Conservation (phyloP, 805 yeast genomes). For the Candida ficus region DNA sequence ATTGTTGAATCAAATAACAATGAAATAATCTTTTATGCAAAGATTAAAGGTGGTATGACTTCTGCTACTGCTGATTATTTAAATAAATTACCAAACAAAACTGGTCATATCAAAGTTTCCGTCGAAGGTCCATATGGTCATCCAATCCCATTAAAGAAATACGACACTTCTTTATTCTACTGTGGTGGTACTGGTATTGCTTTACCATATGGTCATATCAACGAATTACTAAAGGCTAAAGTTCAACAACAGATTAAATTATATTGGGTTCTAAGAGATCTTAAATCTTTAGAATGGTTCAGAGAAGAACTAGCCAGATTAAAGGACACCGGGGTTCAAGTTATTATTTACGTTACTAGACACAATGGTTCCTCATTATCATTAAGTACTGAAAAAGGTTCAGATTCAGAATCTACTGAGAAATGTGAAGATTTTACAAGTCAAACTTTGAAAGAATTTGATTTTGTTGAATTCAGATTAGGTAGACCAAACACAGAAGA, state of each 20-base stretch:
- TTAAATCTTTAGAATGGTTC: constrained; percentile 48
- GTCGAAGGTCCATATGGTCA: constrained; percentile 65
- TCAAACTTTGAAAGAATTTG: constrained; percentile 9
- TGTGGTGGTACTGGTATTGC: constrained; percentile 54
- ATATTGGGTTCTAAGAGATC: constrained; percentile 61
- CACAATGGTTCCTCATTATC: constrained; percentile 11
- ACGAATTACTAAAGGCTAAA: constrained; percentile 19
- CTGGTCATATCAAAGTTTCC: constrained; percentile 29
- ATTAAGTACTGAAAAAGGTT: constrained; percentile 1
- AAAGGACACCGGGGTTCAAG: constrained; percentile 9
- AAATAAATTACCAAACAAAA: constrained; percentile 23
- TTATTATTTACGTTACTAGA: constrained; percentile 19
- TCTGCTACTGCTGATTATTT: constrained; percentile 24
- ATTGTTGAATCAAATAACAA: constrained; percentile 37
- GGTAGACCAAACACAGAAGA: constrained; percentile 42
- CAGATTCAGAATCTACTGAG: constrained; percentile 7
- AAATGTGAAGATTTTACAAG: neutral
- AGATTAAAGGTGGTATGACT: constrained; percentile 52
- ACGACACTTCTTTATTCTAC: constrained; percentile 35
- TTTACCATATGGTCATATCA: constrained; percentile 40
- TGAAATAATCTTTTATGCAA: constrained; percentile 40
- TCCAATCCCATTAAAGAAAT: constrained; percentile 29
- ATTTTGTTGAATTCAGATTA: constrained; percentile 33
- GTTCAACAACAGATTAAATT: constrained; percentile 36
- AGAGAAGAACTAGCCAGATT: constrained; percentile 36